Evolutionary conservation across 169 alveolate species (phyloP).

Genomic region (Plasmodium yoelii): DNA sequence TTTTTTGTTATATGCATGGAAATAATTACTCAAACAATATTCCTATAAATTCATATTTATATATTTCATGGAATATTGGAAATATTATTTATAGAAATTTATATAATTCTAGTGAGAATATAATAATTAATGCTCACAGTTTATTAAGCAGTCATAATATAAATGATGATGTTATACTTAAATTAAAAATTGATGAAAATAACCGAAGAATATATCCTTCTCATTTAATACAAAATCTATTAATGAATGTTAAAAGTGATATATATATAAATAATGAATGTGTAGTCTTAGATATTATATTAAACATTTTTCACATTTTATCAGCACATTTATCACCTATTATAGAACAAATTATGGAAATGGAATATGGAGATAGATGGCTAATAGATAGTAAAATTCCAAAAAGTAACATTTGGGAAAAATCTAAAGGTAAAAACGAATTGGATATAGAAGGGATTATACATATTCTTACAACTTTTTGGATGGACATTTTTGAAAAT

Average conservation of each 20-base stretch:
- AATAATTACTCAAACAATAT: slow-evolving; percentile 75
- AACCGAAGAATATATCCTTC: slow-evolving; percentile 73
- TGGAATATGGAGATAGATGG: slow-evolving; percentile 84
- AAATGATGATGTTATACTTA: slow-evolving; percentile 73
- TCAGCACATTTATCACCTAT: slow-evolving; percentile 84
- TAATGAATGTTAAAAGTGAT: slow-evolving; percentile 53
- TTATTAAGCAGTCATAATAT: slow-evolving; percentile 71
- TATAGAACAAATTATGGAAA: slow-evolving; percentile 79
- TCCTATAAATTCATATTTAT: slow-evolving; percentile 75
- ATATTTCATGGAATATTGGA: slow-evolving; percentile 87
- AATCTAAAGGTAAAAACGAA: slow-evolving; percentile 78
- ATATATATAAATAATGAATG: slow-evolving; percentile 74
- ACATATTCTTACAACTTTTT: slow-evolving; percentile 85
- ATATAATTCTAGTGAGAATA: slow-evolving; percentile 83
- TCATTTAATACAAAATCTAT: slow-evolving; percentile 50
- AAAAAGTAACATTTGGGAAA: slow-evolving; percentile 83
- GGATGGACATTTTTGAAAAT: slow-evolving; percentile 85
- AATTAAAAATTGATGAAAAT: slow-evolving; percentile 70
- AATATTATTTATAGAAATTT: slow-evolving; percentile 82
- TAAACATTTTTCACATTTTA: slow-evolving; percentile 79
- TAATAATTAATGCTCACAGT: slow-evolving; percentile 75
- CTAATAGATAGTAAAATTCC: slow-evolving; percentile 81
- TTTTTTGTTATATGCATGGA: slow-evolving; percentile 76
- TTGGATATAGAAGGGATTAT: slow-evolving; percentile 86
- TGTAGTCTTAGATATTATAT: slow-evolving; percentile 56